Evolutionary conservation across 2,329 filamentous ascomycete genomes (phyloP).

Genomic region (Fusarium secorum): DNA sequence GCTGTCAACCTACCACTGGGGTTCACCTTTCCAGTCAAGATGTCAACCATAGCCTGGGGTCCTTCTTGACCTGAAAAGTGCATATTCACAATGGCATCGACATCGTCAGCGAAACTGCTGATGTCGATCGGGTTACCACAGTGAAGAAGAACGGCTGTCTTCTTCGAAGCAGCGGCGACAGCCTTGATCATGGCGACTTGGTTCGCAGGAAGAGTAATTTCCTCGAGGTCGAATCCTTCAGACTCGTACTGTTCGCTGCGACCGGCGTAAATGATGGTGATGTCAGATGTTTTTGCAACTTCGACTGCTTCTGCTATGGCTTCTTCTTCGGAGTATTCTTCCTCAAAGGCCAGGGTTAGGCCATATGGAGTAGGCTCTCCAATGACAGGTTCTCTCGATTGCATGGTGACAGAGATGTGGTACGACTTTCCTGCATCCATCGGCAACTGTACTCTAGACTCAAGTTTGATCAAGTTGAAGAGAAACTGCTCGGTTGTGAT

Average conservation of each 20-base stretch:
- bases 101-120: not conserved
- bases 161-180: not conserved
- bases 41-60: not conserved
- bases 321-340: not conserved
- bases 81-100: not conserved
- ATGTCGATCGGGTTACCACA: not conserved
- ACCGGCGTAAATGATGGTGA: not conserved
- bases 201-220: not conserved
- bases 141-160: not conserved
- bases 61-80: not conserved
- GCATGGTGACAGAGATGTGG: not conserved
- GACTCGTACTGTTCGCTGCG: not conserved
- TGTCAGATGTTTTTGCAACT: not conserved
- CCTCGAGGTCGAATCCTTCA: not conserved
- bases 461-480: not conserved
- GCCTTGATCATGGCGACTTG: not conserved
- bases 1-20: not conserved
- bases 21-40: not conserved
- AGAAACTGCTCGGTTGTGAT: not conserved
- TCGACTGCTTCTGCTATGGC: not conserved
- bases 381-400: not conserved
- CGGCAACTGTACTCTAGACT: rapidly evolving
- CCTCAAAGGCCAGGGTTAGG: not conserved
- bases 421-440: not conserved
- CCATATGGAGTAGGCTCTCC: not conserved